phyloP scores from a whole-genome alignment of 305 asterid species.

The Fraxinus sp. region DNA sequence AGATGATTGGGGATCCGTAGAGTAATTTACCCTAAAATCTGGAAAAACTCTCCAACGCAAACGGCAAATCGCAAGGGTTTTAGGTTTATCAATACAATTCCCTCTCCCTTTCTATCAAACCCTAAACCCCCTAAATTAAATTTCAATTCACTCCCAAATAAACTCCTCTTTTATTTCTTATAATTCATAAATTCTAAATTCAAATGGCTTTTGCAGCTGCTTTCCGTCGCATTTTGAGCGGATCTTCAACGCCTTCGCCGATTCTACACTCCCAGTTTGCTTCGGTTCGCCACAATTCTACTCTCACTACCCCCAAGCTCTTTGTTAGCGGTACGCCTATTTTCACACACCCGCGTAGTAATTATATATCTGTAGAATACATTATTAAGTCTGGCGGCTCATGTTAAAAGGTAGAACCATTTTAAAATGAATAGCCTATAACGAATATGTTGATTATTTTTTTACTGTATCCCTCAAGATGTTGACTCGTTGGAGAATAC shows the following conservation, averaged over 20 bases:
- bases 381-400: not conserved
- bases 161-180: not conserved
- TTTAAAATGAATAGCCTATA: not conserved
- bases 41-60: not conserved
- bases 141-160: not conserved
- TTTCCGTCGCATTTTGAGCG: constrained; percentile 56
- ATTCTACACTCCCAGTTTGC: constrained; percentile 46
- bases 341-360: not conserved
- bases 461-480: not conserved
- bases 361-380: not conserved
- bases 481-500: not conserved
- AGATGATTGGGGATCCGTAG: not conserved
- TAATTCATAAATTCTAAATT: not conserved
- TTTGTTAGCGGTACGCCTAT: constrained; percentile 69
- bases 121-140: not conserved
- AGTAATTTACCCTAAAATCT: not conserved
- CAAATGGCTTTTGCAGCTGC: constrained; percentile 63
- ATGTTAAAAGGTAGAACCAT: not conserved
- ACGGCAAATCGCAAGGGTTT: not conserved
- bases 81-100: not conserved
- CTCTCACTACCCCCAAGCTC: constrained; percentile 72
- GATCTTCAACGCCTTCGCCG: constrained; percentile 43
- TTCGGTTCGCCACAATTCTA: constrained; percentile 62
- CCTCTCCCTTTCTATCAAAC: not conserved
- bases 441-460: not conserved